Conservation (phyloP, 148 eudicot genomes). For the Talinum fruticosum region DNA sequence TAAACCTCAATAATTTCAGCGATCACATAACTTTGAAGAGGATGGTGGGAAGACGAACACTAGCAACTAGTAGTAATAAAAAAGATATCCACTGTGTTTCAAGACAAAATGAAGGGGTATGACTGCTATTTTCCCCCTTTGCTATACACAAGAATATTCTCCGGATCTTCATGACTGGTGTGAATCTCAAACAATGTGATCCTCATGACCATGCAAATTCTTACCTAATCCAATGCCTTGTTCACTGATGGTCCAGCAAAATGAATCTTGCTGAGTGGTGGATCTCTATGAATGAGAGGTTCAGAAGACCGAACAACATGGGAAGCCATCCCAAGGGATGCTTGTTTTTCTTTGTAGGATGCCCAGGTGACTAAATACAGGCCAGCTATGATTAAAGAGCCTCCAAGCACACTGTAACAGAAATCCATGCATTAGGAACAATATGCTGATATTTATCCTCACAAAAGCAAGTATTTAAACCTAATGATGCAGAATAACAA, state of each 20-base stretch:
- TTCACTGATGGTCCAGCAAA: constrained; percentile 49
- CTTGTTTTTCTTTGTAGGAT: constrained; percentile 61
- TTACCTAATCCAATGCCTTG: constrained; percentile 65
- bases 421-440: constrained; percentile 7
- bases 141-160: too few species aligned
- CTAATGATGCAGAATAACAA: neutral
- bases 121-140: too few species aligned
- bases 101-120: too few species aligned
- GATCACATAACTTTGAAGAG: too few species aligned
- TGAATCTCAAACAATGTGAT: too few species aligned
- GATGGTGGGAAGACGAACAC: too few species aligned
- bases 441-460: too few species aligned
- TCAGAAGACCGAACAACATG: constrained; percentile 45
- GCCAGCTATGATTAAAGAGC: constrained; percentile 71
- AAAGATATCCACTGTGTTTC: too few species aligned
- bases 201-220: neutral
- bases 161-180: too few species aligned
- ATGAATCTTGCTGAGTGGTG: constrained; percentile 41
- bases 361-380: constrained; percentile 96
- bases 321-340: constrained; percentile 28
- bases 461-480: neutral
- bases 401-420: constrained; percentile 77
- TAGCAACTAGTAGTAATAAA: too few species aligned
- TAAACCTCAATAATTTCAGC: too few species aligned
- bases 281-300: constrained; percentile 50